Percentiles rank a stretch among this genome's conserved stretches.
Conservation (phyloP, 768 basidiomycete genomes). For the Russula virescens region DNA sequence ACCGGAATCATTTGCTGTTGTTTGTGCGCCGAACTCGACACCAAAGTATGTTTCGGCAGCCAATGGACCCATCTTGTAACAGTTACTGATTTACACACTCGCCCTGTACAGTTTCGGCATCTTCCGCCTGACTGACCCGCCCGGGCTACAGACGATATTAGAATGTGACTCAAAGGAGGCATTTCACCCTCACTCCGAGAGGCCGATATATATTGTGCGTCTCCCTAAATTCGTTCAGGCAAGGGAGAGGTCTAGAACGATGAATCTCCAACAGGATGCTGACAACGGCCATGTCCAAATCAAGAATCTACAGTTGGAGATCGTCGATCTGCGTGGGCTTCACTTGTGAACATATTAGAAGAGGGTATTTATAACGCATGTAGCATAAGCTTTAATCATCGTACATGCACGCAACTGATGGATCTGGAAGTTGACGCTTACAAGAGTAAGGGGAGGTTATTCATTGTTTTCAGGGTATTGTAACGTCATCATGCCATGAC, state of each 20-base stretch:
- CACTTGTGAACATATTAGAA: neutral
- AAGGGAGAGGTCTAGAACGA: neutral
- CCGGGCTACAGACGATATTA: conserved; percentile 67
- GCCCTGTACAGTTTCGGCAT: conserved; percentile 61
- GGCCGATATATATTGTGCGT: conserved; percentile 79
- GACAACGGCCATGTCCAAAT: conserved; percentile 82
- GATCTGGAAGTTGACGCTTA: conserved; percentile 4
- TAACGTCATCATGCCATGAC: neutral
- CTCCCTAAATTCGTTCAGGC: neutral
- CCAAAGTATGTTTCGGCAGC: conserved; percentile 51
- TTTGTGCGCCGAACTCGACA: conserved; percentile 75
- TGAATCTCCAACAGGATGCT: conserved; percentile 50
- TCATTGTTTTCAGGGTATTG: neutral
- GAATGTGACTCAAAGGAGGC: conserved; percentile 64
- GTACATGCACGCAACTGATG: neutral
- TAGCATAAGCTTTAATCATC: conserved; percentile 10
- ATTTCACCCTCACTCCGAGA: conserved; percentile 81
- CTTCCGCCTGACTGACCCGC: conserved; percentile 84
- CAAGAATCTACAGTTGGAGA: conserved; percentile 50
- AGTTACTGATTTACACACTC: too few relatives aligned
- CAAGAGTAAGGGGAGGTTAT: neutral
- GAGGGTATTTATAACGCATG: neutral
- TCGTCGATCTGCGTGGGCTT: conserved; percentile 58
- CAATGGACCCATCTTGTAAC: neutral
- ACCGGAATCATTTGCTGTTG: conserved; percentile 88